Evolutionary conservation across 768 basidiomycete genomes (phyloP), one percentile per base, ranked within the genome.

Genomic region (Tephrocybe sp.): DNA sequence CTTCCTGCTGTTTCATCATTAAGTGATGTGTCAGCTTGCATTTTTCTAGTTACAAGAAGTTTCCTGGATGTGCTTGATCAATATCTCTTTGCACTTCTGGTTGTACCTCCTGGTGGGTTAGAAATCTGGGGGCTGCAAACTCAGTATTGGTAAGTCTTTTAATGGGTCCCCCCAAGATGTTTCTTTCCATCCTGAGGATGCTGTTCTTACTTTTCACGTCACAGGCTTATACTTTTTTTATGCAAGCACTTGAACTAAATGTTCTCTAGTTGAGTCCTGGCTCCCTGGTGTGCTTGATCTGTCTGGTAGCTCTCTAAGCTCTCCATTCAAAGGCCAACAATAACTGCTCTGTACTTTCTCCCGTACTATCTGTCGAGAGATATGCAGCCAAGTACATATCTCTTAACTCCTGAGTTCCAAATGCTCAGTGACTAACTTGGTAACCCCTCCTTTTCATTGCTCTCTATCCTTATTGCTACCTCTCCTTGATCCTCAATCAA

Each of bases 31-130:
- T 22, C 2, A 75, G 50, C 8, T 58, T 58, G 2, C 54, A 47
- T 39, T 75, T 71, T n/a, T 67, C 64, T 0, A 58, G 53, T 56
- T 44, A 63, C 0, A 75, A 58, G 45, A 74, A 75, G 1, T 46
- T n/a, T 35, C 34, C 53, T 0, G 35, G 22, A 5, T 56, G 44
- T 12, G 52, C 51, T 0, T 58, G 31, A 1, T 62, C 55, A 5
- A 63, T 0, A 41, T 39, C 0, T 59, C 55, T 26, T 46, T 59
- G 5, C 57, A 9, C 35, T 65, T 64, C 19, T 47, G 16, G 1
- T 60, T 67, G 30, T 64, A 65, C 2, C 60, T 37, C 0, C 60
- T 60, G 4, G 43, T 57, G 13, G 55, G 52, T 2, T 9, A 12
- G 36, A 60, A 60, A 5, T 48, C 44, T 11, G 49, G 50, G 5